Evolutionary conservation across 208 protist genomes (phyloP).

Genomic region (Acanthamoeba sp.): DNA sequence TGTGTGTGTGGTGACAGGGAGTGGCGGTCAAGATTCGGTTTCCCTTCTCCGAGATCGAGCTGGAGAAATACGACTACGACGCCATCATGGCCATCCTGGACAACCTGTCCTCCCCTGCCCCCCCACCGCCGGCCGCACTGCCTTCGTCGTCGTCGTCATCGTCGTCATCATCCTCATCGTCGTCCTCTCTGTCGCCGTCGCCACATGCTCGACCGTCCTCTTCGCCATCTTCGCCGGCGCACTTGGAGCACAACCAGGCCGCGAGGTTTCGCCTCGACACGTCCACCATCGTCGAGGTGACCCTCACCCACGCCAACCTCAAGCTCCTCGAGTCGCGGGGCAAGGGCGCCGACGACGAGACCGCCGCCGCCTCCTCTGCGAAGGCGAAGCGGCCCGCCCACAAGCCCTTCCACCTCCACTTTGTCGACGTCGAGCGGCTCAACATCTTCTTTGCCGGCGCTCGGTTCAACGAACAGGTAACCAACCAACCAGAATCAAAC

Average conservation of each 20-base stretch:
- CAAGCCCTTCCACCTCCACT: constrained; percentile 53
- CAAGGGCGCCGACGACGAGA: background rate
- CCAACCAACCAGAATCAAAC: too few relatives aligned
- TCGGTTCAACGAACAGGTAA: background rate
- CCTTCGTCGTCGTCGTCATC: background rate
- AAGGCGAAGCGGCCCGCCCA: background rate
- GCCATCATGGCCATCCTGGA: background rate
- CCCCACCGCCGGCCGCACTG: background rate
- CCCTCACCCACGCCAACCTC: constrained; percentile 10
- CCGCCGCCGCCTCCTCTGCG: background rate
- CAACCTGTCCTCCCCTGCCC: background rate
- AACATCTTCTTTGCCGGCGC: background rate
- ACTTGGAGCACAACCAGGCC: background rate
- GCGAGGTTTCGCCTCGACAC: background rate
- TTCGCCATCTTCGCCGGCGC: background rate
- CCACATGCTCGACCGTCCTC: background rate
- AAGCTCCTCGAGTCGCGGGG: constrained; percentile 1
- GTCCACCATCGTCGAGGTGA: background rate
- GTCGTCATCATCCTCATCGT: background rate
- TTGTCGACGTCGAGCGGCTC: constrained; percentile 14
- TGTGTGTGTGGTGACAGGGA: background rate
- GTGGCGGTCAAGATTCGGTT: background rate
- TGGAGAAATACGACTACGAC: constrained; percentile 31
- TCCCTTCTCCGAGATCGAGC: constrained; percentile 4
- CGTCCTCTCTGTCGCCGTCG: background rate